Evolutionary conservation across 208 protist genomes (phyloP).

Genomic region (Crithidia acanthocephali): DNA sequence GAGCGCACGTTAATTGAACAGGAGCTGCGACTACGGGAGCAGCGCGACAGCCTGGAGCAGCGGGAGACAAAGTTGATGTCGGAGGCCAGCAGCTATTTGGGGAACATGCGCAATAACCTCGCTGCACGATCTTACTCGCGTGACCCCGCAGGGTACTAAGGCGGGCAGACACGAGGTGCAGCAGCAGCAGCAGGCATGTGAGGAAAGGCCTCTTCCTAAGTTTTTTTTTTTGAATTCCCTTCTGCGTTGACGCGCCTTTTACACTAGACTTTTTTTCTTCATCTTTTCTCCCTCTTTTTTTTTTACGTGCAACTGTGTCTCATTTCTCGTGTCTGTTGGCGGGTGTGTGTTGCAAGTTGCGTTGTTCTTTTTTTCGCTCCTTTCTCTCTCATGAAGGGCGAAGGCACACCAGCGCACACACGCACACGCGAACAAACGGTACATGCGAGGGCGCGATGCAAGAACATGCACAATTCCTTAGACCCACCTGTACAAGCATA

Average conservation of each 20-base stretch:
- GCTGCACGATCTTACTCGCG: constrained; percentile 64
- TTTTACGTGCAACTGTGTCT: background rate
- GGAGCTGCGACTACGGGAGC: constrained; percentile 87
- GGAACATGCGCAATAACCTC: constrained; percentile 72
- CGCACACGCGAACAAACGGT: no score
- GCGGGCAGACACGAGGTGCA: background rate
- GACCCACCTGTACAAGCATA: no score
- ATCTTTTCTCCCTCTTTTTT: background rate
- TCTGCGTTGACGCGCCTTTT: background rate
- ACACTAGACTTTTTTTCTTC: constrained; percentile 17
- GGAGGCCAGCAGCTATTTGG: constrained; percentile 84
- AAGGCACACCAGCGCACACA: background rate
- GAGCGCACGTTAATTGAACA: constrained; percentile 91
- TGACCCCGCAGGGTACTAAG: constrained; percentile 56
- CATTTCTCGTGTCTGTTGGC: background rate
- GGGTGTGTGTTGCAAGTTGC: background rate
- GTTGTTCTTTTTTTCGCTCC: no score
- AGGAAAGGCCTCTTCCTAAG: no score
- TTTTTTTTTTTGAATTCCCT: background rate
- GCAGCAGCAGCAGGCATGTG: no score
- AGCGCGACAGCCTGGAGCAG: constrained; percentile 89
- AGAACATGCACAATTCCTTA: no score
- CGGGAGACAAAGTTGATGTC: constrained; percentile 89
- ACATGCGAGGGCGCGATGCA: no score
- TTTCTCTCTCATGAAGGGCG: background rate